phyloP scores from a whole-genome alignment of 2,329 filamentous ascomycete genomes.

The Alternaria postmessia region DNA sequence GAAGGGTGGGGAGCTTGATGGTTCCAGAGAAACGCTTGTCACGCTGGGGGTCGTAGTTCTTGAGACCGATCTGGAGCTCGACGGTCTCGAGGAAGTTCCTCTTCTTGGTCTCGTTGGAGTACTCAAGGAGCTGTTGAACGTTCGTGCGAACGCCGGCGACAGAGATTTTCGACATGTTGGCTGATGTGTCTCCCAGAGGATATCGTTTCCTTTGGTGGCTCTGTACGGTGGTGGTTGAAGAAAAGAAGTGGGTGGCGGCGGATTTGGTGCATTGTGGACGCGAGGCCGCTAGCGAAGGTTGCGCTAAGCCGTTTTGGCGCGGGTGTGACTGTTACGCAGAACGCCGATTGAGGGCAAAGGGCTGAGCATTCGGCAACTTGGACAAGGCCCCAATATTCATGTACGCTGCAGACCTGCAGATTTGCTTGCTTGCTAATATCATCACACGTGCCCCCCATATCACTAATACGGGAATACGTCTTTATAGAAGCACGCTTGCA shows the following conservation, averaged over 20 bases:
- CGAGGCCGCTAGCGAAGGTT: slow-evolving; percentile 19
- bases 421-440: neutral
- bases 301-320: slow-evolving; percentile 21
- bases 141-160: slow-evolving; percentile 94
- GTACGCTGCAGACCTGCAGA: neutral
- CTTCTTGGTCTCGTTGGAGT: slow-evolving; percentile 96
- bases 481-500: slow-evolving; percentile 6
- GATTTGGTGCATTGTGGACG: slow-evolving; percentile 27
- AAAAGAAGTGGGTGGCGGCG: slow-evolving; percentile 22
- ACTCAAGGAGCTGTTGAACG: slow-evolving; percentile 91
- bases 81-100: slow-evolving; percentile 97
- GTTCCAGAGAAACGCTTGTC: slow-evolving; percentile 99
- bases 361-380: neutral
- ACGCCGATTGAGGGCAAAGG: too few relatives aligned
- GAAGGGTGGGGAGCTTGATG: slow-evolving; percentile 91
- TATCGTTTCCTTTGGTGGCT: slow-evolving; percentile 50
- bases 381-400: neutral
- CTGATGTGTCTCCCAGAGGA: slow-evolving; percentile 60
- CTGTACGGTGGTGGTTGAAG: slow-evolving; percentile 45
- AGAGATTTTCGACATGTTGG: slow-evolving; percentile 83
- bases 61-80: slow-evolving; percentile 66
- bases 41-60: slow-evolving; percentile 82
- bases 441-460: neutral
- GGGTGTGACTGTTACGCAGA: too few relatives aligned
- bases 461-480: neutral